Percentiles rank a stretch among this genome's conserved stretches.
phyloP scores from a whole-genome alignment of 1,284 basidiomycete species.

The Ceratobasidium theobromae region DNA sequence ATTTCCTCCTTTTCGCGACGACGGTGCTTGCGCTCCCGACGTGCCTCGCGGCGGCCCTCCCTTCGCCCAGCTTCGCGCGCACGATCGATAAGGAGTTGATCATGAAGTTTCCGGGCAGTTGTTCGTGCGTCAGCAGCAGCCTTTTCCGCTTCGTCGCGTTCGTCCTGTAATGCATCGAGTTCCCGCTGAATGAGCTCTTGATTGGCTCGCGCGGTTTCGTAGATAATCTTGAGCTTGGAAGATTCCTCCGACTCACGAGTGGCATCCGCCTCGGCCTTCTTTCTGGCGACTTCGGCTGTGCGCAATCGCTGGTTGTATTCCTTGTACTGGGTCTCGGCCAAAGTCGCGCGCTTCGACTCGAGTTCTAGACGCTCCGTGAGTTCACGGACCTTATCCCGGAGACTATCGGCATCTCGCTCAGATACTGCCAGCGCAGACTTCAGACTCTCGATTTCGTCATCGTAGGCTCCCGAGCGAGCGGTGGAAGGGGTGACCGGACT shows the following conservation, averaged over 20 bases:
- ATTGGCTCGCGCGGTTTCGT: slow-evolving; percentile 25
- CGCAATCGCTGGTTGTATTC: slow-evolving; percentile 17
- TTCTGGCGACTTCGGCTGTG: slow-evolving; percentile 10
- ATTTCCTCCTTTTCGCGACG: background rate
- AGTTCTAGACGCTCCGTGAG: slow-evolving; percentile 16
- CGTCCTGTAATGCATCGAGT: slow-evolving; percentile 21
- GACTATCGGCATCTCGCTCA: slow-evolving; percentile 11
- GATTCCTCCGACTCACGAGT: slow-evolving; percentile 21
- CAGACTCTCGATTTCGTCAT: slow-evolving; percentile 3
- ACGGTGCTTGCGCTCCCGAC: background rate
- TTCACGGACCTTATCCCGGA: slow-evolving; percentile 16
- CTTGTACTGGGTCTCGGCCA: slow-evolving; percentile 21
- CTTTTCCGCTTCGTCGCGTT: slow-evolving; percentile 16
- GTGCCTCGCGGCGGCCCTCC: slow-evolving; percentile 7
- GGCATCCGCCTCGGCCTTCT: slow-evolving; percentile 25
- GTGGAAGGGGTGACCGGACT: slow-evolving; percentile 17
- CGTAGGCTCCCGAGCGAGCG: background rate
- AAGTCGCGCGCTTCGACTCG: slow-evolving; percentile 17
- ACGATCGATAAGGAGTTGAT: background rate
- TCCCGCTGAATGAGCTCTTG: slow-evolving; percentile 15
- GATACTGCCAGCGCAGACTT: slow-evolving; percentile 15
- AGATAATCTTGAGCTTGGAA: slow-evolving; percentile 27
- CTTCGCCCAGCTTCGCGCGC: slow-evolving; percentile 20
- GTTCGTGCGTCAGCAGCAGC: slow-evolving; percentile 16
- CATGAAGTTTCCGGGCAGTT: slow-evolving; percentile 13